phyloP scores from a whole-genome alignment of 169 alveolate genomes.

The Eimeria acervulina region DNA sequence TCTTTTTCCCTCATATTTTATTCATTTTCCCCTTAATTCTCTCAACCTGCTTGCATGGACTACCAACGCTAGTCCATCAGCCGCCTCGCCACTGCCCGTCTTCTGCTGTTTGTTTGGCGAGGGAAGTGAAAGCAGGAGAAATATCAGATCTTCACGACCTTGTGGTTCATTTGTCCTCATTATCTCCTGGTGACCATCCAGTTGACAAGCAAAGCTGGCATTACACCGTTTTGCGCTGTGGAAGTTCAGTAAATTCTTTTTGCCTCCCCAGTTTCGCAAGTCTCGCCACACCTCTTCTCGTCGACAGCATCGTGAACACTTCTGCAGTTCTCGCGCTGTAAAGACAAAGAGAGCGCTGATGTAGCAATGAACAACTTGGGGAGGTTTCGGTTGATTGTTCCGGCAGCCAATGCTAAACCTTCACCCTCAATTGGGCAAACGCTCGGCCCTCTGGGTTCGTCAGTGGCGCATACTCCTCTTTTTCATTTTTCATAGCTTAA shows the following conservation, averaged over 20 bases:
- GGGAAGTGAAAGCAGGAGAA: not conserved
- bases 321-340: not conserved
- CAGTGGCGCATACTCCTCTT: not conserved
- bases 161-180: not conserved
- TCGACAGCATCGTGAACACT: not conserved
- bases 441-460: constrained; percentile 92
- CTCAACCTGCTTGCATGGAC: not conserved
- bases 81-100: not conserved
- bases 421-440: constrained; percentile 96
- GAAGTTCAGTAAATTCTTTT: not conserved
- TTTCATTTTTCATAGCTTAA: not conserved
- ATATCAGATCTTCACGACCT: not conserved
- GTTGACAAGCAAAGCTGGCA: not conserved
- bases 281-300: not conserved
- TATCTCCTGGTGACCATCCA: not conserved
- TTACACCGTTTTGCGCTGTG: not conserved
- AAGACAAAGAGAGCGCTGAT: not conserved
- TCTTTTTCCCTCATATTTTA: not conserved
- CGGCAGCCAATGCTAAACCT: constrained; percentile 96
- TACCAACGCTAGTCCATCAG: not conserved
- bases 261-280: not conserved
- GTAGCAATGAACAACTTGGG: constrained; percentile 84
- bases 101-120: not conserved
- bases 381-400: constrained; percentile 88
- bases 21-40: no score